A percentile compares a stretch with the other conserved stretches of the same genome.
Evolutionary conservation across 2,329 filamentous ascomycete genomes (phyloP).

Genomic region (Albophoma yamanashiensis): DNA sequence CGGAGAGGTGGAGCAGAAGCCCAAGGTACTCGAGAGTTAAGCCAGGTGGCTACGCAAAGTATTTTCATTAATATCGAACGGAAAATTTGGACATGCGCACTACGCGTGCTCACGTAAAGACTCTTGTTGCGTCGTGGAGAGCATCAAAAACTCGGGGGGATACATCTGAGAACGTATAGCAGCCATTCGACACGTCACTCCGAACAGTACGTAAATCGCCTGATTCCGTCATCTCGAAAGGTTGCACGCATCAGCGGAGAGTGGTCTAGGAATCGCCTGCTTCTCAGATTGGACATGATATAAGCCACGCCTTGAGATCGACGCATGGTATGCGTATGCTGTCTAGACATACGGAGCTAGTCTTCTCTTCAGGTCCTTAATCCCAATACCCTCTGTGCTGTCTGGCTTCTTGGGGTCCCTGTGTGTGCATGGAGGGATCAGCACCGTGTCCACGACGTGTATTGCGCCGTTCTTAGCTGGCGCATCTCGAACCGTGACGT

Average conservation of each 20-base stretch:
- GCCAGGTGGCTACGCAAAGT: not conserved
- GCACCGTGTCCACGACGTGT: constrained; percentile 61
- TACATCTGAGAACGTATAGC: not conserved
- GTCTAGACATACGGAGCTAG: constrained; percentile 14
- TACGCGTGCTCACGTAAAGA: not conserved
- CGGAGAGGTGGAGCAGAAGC: not conserved
- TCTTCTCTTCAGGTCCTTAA: constrained; percentile 18
- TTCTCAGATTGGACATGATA: not conserved
- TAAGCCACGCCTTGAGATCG: not conserved
- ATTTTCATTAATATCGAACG: not conserved
- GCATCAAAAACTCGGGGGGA: too few relatives aligned
- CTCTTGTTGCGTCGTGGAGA: too few relatives aligned
- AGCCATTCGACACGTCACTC: not conserved
- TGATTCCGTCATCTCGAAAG: not conserved
- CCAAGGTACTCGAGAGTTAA: not conserved
- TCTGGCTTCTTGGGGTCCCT: constrained; percentile 3
- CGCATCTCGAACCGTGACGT: constrained; percentile 57
- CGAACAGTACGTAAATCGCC: not conserved
- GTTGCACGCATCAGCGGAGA: not conserved
- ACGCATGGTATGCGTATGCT: not conserved
- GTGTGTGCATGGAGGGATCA: constrained; percentile 61
- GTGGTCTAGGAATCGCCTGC: not conserved
- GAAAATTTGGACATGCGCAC: not conserved
- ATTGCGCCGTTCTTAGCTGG: constrained; percentile 72
- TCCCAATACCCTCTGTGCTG: constrained; percentile 11